Evolutionary conservation across 345 rosid species (phyloP).

Genomic region (Syzygium jambos): DNA sequence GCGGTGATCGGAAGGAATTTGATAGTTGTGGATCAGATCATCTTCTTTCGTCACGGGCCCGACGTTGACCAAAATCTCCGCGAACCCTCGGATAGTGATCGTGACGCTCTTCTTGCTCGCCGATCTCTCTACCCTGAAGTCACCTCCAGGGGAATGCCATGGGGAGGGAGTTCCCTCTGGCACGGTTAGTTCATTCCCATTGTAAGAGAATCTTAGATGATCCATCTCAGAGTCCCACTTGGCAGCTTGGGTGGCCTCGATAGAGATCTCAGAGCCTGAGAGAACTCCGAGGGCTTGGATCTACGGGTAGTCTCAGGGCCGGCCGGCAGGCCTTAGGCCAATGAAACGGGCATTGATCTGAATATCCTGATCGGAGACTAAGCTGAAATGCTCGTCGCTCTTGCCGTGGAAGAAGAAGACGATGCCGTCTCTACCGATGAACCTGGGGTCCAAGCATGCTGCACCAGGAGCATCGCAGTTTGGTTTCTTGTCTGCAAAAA

Average conservation of each 20-base stretch:
- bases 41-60: slow-evolving; percentile 7
- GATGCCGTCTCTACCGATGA: slow-evolving; percentile 9
- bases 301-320: slow-evolving; percentile 9
- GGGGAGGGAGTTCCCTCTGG: no score
- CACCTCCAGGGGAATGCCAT: no score
- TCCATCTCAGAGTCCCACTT: slow-evolving; percentile 1
- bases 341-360: slow-evolving; percentile 14
- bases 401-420: slow-evolving; percentile 15
- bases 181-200: not conserved
- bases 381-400: slow-evolving; percentile 1
- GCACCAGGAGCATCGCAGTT: slow-evolving; percentile 8
- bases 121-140: slow-evolving; percentile 1
- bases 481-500: not conserved
- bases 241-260: slow-evolving; percentile 3
- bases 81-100: not conserved
- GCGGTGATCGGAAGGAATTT: slow-evolving; percentile 1
- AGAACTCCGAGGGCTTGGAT: slow-evolving; percentile 9
- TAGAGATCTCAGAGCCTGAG: slow-evolving; percentile 1
- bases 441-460: slow-evolving; percentile 7
- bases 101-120: not conserved
- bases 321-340: slow-evolving; percentile 3
- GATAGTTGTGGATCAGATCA: slow-evolving; percentile 4
- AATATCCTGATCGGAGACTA: slow-evolving; percentile 5
- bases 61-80: slow-evolving; percentile 1
- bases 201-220: slow-evolving; percentile 7